These are phyloP conservation scores for Ganoderma sp. DNA, from an alignment of 1,284 basidiomycete species.

Conservation along the genomic window DNA sequence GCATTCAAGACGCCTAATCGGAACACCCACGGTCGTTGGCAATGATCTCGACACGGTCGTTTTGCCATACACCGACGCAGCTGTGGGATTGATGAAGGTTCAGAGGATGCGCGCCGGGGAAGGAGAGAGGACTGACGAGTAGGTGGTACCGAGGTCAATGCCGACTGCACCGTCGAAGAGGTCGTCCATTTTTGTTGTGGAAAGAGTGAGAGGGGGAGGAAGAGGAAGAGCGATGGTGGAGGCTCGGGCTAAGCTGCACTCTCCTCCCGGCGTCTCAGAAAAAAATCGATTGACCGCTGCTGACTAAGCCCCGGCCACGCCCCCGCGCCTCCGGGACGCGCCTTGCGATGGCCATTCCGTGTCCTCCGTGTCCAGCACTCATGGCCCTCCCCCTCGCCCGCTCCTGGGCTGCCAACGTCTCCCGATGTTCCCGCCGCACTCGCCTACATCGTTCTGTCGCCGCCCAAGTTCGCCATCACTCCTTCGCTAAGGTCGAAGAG, in stretches of 20 bases:
- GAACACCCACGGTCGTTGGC: conserved; percentile 86
- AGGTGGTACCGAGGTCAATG: conserved; percentile 92
- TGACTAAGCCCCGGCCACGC: conserved; percentile 41
- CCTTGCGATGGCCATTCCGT: conserved; percentile 28
- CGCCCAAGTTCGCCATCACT: conserved; percentile 32
- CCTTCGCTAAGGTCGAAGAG: conserved; percentile 42
- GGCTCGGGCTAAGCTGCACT: conserved; percentile 35
- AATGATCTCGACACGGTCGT: conserved; percentile 98
- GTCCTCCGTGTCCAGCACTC: conserved; percentile 35
- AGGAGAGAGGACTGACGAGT: conserved; percentile 69
- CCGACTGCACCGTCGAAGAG: conserved; percentile 96
- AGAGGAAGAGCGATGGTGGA: conserved; percentile 33
- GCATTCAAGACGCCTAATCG: conserved; percentile 10
- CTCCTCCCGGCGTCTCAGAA: conserved; percentile 27
- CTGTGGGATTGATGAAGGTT: conserved; percentile 47
- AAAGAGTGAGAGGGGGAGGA: conserved; percentile 31
- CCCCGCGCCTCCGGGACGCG: conserved; percentile 25
- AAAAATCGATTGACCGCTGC: conserved; percentile 46
- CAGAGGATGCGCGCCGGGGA: conserved; percentile 5
- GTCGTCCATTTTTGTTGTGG: conserved; percentile 83
- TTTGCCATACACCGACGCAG: conserved; percentile 98
- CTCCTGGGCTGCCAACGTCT: conserved; percentile 49
- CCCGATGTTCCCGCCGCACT: conserved; percentile 41
- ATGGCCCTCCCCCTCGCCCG: conserved; percentile 47
- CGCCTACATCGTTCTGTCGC: conserved; percentile 20